A percentile compares a stretch with the other conserved stretches of the same genome.
These are phyloP conservation scores for Saccharum hybrid DNA, from an alignment of 202 grass and related monocot species.

Conservation along the genomic window DNA sequence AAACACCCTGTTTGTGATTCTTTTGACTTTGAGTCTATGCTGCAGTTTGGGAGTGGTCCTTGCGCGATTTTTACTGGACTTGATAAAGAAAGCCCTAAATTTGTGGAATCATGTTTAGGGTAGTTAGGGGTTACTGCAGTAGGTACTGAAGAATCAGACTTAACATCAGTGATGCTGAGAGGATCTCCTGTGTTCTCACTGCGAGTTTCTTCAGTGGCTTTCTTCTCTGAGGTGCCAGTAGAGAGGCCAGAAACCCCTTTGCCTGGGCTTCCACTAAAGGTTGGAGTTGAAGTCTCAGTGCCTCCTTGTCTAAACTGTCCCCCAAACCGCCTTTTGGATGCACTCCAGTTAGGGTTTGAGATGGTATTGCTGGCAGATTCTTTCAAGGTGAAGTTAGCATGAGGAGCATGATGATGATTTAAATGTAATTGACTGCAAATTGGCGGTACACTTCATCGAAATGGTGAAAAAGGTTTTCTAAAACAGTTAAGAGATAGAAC, in stretches of 20 bases:
- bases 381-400: slow-evolving; percentile 40
- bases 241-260: slow-evolving; percentile 45
- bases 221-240: slow-evolving; percentile 44
- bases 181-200: slow-evolving; percentile 22
- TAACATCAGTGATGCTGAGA: slow-evolving; percentile 35
- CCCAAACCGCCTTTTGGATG: slow-evolving; percentile 38
- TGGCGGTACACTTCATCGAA: slow-evolving; percentile 24
- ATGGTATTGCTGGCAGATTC: slow-evolving; percentile 26
- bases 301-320: slow-evolving; percentile 43
- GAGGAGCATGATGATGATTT: slow-evolving; percentile 11
- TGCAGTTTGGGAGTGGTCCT: slow-evolving; percentile 21
- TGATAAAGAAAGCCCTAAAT: slow-evolving; percentile 4
- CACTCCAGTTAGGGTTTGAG: slow-evolving; percentile 40
- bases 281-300: slow-evolving; percentile 16
- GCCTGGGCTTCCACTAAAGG: slow-evolving; percentile 40
- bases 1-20: slow-evolving; percentile 53
- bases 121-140: slow-evolving; percentile 4
- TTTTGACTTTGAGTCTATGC: slow-evolving; percentile 42
- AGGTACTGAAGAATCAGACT: slow-evolving; percentile 38
- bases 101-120: slow-evolving; percentile 27
- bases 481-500: neutral
- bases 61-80: slow-evolving; percentile 35
- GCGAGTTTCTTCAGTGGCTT: slow-evolving; percentile 35
- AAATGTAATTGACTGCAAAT: slow-evolving; percentile 20
- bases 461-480: slow-evolving; percentile 17